Percentiles rank a stretch among this genome's conserved stretches.
Evolutionary conservation across 768 basidiomycete species (phyloP).

Genomic region (Gloeophyllum trabeum): DNA sequence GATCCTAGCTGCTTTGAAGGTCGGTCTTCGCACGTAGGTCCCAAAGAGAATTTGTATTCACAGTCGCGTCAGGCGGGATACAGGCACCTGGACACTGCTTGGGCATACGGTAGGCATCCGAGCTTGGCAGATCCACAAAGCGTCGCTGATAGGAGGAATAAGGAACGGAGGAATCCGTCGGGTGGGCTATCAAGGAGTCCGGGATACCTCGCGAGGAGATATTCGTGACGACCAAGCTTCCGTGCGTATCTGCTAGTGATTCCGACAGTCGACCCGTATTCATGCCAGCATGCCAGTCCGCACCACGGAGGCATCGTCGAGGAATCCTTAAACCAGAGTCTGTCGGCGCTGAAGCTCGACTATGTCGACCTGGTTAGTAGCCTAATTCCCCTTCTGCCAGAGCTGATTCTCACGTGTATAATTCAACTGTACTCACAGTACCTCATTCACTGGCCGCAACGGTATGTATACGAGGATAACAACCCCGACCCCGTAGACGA

Average conservation of each 20-base stretch:
- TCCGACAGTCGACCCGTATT: neutral
- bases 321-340: slow-evolving; percentile 17
- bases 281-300: slow-evolving; percentile 14
- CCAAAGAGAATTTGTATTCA: neutral
- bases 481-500: slow-evolving; percentile 16
- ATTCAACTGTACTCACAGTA: slow-evolving; percentile 19
- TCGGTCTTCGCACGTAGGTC: neutral
- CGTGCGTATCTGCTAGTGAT: slow-evolving; percentile 12
- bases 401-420: neutral
- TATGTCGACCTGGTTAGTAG: slow-evolving; percentile 24
- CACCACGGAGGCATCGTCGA: slow-evolving; percentile 22
- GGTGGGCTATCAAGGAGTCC: slow-evolving; percentile 31
- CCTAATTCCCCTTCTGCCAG: too few relatives aligned
- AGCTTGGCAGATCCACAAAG: neutral
- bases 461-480: slow-evolving; percentile 12
- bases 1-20: neutral
- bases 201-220: slow-evolving; percentile 32
- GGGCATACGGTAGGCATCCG: slow-evolving; percentile 33
- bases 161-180: slow-evolving; percentile 27
- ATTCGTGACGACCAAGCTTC: slow-evolving; percentile 40
- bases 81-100: slow-evolving; percentile 60
- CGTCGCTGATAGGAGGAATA: neutral
- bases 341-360: slow-evolving; percentile 16
- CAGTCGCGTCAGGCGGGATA: slow-evolving; percentile 43
- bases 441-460: slow-evolving; percentile 40